These are phyloP conservation scores for Isatis lusitanica DNA, from an alignment of 441 rosid species.

Conservation along the genomic window DNA sequence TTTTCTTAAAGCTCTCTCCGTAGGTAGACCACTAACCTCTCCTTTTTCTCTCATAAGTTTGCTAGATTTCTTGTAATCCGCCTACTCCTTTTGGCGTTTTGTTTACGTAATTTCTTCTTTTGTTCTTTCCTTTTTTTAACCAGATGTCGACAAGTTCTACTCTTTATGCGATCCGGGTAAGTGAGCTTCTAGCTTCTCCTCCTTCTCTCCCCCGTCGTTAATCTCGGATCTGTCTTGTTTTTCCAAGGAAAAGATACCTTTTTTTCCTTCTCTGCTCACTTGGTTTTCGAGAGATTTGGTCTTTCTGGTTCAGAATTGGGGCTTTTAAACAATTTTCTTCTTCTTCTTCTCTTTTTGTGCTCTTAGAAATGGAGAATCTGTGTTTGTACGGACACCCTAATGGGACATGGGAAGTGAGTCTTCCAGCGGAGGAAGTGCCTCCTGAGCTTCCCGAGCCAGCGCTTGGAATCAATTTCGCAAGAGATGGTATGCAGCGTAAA, in stretches of 20 bases:
- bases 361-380: slow-evolving; percentile 75
- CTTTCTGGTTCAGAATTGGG: not conserved
- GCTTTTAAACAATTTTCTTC: not conserved
- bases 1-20: slow-evolving; percentile 74
- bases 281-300: not conserved
- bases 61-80: not conserved
- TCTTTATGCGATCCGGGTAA: slow-evolving; percentile 84
- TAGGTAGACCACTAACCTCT: slow-evolving; percentile 41
- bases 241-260: not conserved
- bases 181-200: slow-evolving; percentile 16
- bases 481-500: slow-evolving; percentile 83
- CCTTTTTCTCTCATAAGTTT: not conserved
- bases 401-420: slow-evolving; percentile 79
- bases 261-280: not conserved
- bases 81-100: not conserved
- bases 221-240: slow-evolving; percentile 23
- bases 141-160: slow-evolving; percentile 83
- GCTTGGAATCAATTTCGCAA: slow-evolving; percentile 79
- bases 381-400: slow-evolving; percentile 78
- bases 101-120: not conserved
- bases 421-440: slow-evolving; percentile 85
- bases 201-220: not conserved
- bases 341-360: not conserved
- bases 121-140: slow-evolving; percentile 9
- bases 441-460: slow-evolving; percentile 91